A percentile compares a stretch with the other conserved stretches of the same genome.
These are phyloP conservation scores for Candida ponderosae DNA, from an alignment of 805 yeast species.

Conservation along the genomic window DNA sequence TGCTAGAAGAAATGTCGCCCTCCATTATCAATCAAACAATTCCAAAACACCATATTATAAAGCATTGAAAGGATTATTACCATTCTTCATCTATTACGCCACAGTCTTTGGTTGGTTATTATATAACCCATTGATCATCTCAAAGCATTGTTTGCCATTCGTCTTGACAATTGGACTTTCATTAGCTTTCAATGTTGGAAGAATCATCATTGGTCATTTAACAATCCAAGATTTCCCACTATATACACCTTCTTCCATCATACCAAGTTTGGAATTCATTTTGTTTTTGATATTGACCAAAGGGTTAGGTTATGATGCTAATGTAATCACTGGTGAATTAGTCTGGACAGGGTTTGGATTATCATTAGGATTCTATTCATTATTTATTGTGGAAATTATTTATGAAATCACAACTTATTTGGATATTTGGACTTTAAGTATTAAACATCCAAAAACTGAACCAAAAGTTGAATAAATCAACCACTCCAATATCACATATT, in stretches of 20 bases:
- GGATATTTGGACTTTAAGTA: conserved; percentile 79
- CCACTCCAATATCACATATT: too few relatives aligned
- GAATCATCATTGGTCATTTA: conserved; percentile 81
- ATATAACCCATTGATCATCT: conserved; percentile 40
- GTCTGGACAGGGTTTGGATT: conserved; percentile 63
- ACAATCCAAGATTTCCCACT: conserved; percentile 74
- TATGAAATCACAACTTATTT: conserved; percentile 71
- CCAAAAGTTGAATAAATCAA: too few relatives aligned
- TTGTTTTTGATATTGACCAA: conserved; percentile 14
- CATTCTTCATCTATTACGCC: conserved; percentile 50
- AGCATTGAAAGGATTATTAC: conserved; percentile 52
- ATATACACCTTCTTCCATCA: conserved; percentile 59
- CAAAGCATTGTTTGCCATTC: conserved; percentile 41
- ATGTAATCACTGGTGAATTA: conserved; percentile 38
- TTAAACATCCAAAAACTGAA: conserved; percentile 63
- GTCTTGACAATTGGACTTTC: conserved; percentile 65
- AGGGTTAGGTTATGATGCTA: conserved; percentile 24
- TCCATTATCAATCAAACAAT: conserved; percentile 30
- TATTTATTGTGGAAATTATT: conserved; percentile 72
- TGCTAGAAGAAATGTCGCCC: conserved; percentile 55
- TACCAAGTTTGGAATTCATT: conserved; percentile 48
- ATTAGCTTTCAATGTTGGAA: conserved; percentile 82
- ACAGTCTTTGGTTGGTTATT: conserved; percentile 37
- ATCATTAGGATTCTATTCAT: conserved; percentile 57
- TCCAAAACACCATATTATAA: conserved; percentile 16